These are phyloP conservation scores for Phoma sp. DNA, from an alignment of 2,329 filamentous ascomycete genomes.

Conservation along the genomic window DNA sequence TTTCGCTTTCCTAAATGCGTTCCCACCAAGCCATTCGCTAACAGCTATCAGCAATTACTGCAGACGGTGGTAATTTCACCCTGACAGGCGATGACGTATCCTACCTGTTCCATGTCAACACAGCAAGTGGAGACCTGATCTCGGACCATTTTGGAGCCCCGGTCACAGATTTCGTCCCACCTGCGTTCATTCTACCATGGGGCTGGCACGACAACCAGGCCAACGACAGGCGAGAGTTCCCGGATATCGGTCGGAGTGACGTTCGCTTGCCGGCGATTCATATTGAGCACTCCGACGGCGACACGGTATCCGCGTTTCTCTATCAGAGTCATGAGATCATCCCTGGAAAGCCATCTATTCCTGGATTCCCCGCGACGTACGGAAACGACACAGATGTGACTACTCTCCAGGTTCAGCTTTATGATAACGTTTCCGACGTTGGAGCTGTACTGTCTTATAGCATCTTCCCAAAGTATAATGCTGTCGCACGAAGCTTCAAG, in stretches of 20 bases:
- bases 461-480: constrained; percentile 66
- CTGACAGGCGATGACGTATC: constrained; percentile 63
- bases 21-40: background rate
- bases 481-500: constrained; percentile 65
- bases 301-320: constrained; percentile 64
- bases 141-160: constrained; percentile 67
- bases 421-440: constrained; percentile 64
- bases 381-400: constrained; percentile 62
- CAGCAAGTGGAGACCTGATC: constrained; percentile 61
- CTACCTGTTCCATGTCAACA: constrained; percentile 69
- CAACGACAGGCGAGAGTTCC: constrained; percentile 66
- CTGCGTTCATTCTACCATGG: constrained; percentile 45
- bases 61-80: constrained; percentile 62
- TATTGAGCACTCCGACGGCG: constrained; percentile 64
- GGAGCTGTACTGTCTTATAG: constrained; percentile 67
- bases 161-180: constrained; percentile 59
- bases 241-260: constrained; percentile 68
- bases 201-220: constrained; percentile 63
- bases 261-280: constrained; percentile 67
- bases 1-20: background rate
- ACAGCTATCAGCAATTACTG: constrained; percentile 52
- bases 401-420: constrained; percentile 63
- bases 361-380: constrained; percentile 65
- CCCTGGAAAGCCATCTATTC: constrained; percentile 62
- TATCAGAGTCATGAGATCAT: constrained; percentile 64